These are phyloP conservation scores for Starmera pachycereana DNA, from an alignment of 805 yeast species.

Conservation along the genomic window DNA sequence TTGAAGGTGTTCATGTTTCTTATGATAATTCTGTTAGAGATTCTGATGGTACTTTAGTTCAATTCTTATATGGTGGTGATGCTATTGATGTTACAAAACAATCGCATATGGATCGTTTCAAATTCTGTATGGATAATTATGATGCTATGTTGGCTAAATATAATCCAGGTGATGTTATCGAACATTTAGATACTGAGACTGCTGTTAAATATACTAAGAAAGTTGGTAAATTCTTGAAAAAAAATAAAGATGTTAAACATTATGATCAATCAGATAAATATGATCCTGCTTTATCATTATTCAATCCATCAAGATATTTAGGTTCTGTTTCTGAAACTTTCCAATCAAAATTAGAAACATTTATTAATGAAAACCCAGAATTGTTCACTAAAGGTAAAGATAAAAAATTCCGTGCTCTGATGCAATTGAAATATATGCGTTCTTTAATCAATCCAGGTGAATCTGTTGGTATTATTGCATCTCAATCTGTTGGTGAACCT, in stretches of 20 bases:
- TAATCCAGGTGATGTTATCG: slow-evolving; percentile 64
- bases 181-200: slow-evolving; percentile 72
- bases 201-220: slow-evolving; percentile 79
- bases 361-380: slow-evolving; percentile 43
- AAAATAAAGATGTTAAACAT: slow-evolving; percentile 53
- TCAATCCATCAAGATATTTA: slow-evolving; percentile 79
- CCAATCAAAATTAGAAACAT: slow-evolving; percentile 68
- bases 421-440: slow-evolving; percentile 98
- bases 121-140: slow-evolving; percentile 87
- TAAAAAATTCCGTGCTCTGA: slow-evolving; percentile 86
- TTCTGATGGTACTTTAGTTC: slow-evolving; percentile 87
- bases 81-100: slow-evolving; percentile 90
- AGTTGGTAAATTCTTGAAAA: slow-evolving; percentile 59
- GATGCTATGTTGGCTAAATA: slow-evolving; percentile 79
- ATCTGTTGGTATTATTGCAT: slow-evolving; percentile 95
- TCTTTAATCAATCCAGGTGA: slow-evolving; percentile 95
- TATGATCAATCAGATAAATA: slow-evolving; percentile 53
- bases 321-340: slow-evolving; percentile 92
- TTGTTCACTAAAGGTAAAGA: slow-evolving; percentile 45
- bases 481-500: slow-evolving; percentile 98
- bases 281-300: slow-evolving; percentile 82
- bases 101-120: slow-evolving; percentile 86
- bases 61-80: slow-evolving; percentile 97
- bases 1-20: slow-evolving; percentile 91
- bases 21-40: slow-evolving; percentile 96